phyloP scores from a whole-genome alignment of 257 asterid genomes.

The Nicotiana undulata region DNA sequence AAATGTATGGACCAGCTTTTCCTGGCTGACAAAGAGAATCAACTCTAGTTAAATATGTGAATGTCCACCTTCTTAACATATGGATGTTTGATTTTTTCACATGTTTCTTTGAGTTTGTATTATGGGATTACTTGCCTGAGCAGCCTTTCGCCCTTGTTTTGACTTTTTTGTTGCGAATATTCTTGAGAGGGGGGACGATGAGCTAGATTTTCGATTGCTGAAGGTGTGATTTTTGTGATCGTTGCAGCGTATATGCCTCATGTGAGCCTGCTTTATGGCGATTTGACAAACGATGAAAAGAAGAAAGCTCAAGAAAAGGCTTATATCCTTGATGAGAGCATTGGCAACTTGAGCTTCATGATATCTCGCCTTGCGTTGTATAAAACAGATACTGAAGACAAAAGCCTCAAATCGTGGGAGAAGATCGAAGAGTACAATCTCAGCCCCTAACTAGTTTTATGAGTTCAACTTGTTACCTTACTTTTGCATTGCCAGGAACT shows the following conservation, averaged over 20 bases:
- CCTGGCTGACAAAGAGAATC: neutral
- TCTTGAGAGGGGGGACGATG: neutral
- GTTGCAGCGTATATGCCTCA: constrained; percentile 95
- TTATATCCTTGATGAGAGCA: constrained; percentile 48
- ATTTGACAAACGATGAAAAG: constrained; percentile 64
- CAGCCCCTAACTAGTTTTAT: neutral
- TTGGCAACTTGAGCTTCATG: constrained; percentile 41
- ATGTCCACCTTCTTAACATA: neutral
- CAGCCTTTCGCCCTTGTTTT: neutral
- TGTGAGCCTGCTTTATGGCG: constrained; percentile 78
- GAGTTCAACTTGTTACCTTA: neutral
- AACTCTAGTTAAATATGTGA: neutral
- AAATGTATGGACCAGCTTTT: neutral
- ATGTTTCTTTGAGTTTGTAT: neutral
- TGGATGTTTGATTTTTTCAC: neutral
- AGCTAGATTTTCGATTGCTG: neutral
- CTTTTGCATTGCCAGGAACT: neutral
- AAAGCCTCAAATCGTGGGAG: constrained; percentile 84
- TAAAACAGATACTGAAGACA: constrained; percentile 77
- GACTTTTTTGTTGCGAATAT: no score
- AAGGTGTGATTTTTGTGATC: neutral
- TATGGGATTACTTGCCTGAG: neutral
- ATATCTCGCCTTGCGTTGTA: constrained; percentile 61
- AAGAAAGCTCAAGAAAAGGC: constrained; percentile 63
- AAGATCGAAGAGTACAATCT: constrained; percentile 49